phyloP scores from a whole-genome alignment of 2,329 filamentous ascomycete genomes.

The Aspergillus ustus region DNA sequence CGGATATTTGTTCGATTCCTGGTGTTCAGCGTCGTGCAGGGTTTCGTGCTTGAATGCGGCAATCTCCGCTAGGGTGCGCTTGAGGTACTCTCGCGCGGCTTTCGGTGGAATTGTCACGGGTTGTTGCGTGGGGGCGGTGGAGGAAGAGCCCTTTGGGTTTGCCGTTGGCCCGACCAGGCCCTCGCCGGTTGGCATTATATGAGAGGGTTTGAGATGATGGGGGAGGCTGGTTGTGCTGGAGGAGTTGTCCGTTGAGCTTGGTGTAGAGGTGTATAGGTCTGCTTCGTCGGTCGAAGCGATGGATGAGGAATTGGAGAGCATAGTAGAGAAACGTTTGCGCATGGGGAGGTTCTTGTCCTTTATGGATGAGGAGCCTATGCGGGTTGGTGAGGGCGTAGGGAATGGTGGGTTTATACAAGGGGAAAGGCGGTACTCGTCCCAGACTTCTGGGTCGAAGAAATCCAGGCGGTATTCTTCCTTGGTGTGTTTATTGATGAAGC shows the following conservation, averaged over 20 bases:
- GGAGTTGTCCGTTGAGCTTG: neutral
- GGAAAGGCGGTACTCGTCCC: slow-evolving; percentile 77
- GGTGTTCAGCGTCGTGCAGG: slow-evolving; percentile 63
- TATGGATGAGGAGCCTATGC: slow-evolving; percentile 19
- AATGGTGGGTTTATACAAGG: slow-evolving; percentile 75
- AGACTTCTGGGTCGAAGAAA: slow-evolving; percentile 79
- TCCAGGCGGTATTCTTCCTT: slow-evolving; percentile 80
- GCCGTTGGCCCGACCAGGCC: slow-evolving; percentile 32
- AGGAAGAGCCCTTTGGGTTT: slow-evolving; percentile 30
- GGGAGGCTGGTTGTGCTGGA: slow-evolving; percentile 3
- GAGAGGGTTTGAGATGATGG: slow-evolving; percentile 18
- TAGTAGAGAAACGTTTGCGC: slow-evolving; percentile 43
- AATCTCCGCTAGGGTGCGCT: slow-evolving; percentile 72
- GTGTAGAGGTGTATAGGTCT: slow-evolving; percentile 18
- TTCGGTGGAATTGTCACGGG: slow-evolving; percentile 57
- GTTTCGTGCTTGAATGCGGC: slow-evolving; percentile 78
- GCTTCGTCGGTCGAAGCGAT: slow-evolving; percentile 24
- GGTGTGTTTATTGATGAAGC: slow-evolving; percentile 83
- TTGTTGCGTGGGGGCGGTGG: slow-evolving; percentile 30
- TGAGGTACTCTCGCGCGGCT: slow-evolving; percentile 69
- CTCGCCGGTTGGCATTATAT: slow-evolving; percentile 37
- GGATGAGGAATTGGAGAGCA: slow-evolving; percentile 29
- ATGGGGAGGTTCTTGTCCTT: slow-evolving; percentile 45
- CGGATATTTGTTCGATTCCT: slow-evolving; percentile 74
- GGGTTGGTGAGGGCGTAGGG: slow-evolving; percentile 52